Percentiles rank a stretch among this genome's conserved stretches.
phyloP scores from a whole-genome alignment of 176 grass and related monocot species.

The Urochloa ruziziensis region DNA sequence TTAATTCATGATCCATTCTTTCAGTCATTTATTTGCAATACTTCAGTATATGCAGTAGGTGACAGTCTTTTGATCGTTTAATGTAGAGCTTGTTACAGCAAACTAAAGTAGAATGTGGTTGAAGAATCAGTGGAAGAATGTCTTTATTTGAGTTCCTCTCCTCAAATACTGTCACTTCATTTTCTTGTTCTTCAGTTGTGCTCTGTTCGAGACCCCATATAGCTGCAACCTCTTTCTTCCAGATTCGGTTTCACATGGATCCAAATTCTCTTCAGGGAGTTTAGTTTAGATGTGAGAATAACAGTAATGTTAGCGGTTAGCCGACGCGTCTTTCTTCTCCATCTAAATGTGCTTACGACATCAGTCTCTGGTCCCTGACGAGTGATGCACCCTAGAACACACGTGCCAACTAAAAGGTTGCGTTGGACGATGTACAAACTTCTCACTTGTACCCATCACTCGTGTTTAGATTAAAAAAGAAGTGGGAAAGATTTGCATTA shows the following conservation, averaged over 20 bases:
- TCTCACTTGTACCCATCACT: too few relatives aligned
- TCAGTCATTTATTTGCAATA: constrained; percentile 1
- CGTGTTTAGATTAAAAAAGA: too few relatives aligned
- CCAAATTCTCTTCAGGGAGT: not conserved
- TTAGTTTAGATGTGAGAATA: not conserved
- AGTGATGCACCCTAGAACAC: not conserved
- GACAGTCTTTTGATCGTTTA: not conserved
- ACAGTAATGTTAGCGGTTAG: too few relatives aligned
- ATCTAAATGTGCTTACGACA: not conserved
- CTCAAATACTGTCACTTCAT: not conserved
- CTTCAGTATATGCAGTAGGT: not conserved
- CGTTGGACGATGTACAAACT: not conserved
- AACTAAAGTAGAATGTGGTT: not conserved
- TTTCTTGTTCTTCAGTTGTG: not conserved
- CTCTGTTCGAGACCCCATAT: not conserved
- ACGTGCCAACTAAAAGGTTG: not conserved
- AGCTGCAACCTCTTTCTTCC: not conserved
- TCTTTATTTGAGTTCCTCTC: not conserved
- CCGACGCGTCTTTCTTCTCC: too few relatives aligned
- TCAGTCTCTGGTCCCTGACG: not conserved
- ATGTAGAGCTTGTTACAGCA: not conserved
- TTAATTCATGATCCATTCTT: not conserved
- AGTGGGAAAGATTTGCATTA: not conserved
- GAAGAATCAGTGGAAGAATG: not conserved
- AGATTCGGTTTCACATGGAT: not conserved